Evolutionary conservation across 805 yeast species (phyloP).

Genomic region (Suhomyces pyralidae): DNA sequence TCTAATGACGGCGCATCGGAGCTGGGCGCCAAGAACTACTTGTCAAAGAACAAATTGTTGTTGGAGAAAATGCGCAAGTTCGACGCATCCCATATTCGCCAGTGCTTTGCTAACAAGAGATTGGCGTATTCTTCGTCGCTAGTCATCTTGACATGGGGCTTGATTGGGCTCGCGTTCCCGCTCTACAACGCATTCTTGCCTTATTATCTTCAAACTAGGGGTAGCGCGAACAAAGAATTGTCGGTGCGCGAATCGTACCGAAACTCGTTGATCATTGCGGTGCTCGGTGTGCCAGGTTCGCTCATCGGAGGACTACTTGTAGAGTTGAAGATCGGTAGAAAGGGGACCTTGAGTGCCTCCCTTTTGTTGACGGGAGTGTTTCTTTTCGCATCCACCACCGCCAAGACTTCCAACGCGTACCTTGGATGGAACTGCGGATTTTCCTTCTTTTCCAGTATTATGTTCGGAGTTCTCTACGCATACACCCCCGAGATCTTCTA

Average conservation of each 20-base stretch:
- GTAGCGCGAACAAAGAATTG: conserved; percentile 22
- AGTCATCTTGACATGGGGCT: conserved; percentile 49
- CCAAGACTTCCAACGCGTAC: conserved; percentile 46
- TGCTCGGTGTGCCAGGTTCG: conserved; percentile 33
- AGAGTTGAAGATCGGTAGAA: conserved; percentile 46
- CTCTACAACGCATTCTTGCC: conserved; percentile 55
- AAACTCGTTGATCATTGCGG: conserved; percentile 30
- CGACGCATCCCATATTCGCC: conserved; percentile 37
- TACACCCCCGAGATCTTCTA: conserved; percentile 67
- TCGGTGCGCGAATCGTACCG: conserved; percentile 32
- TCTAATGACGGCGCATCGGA: conserved; percentile 8
- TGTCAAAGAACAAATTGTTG: conserved; percentile 15
- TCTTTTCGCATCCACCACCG: conserved; percentile 61
- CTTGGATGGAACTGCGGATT: conserved; percentile 49
- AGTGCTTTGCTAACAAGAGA: conserved; percentile 45
- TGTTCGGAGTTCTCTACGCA: conserved; percentile 60
- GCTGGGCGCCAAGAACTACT: conserved; percentile 3
- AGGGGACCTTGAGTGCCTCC: conserved; percentile 55
- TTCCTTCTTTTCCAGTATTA: conserved; percentile 47
- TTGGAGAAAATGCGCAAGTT: conserved; percentile 26
- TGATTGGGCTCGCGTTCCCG: conserved; percentile 59
- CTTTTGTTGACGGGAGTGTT: conserved; percentile 54
- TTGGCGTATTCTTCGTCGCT: conserved; percentile 45
- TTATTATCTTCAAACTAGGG: conserved; percentile 45
- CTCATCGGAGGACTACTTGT: conserved; percentile 31